Evolutionary conservation across 192 early-diverging fungal genomes (phyloP).

Genomic region (Ramicandelaber brevisporus): DNA sequence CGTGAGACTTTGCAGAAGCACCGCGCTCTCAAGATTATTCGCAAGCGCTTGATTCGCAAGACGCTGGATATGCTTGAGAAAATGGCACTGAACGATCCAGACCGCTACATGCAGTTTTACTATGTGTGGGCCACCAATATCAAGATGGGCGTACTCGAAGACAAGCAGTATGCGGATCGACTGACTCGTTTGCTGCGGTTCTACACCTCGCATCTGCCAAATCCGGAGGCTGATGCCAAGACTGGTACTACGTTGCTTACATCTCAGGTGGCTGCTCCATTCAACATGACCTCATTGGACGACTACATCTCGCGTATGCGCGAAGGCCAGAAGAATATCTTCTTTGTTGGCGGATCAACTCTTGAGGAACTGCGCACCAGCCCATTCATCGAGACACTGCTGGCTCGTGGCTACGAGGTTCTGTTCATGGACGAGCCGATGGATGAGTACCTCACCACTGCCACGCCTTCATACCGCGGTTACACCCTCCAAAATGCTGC

Average conservation of each 20-base stretch:
- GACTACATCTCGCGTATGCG: constrained; percentile 77
- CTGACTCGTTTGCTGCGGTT: constrained; percentile 67
- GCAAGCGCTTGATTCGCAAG: constrained; percentile 99
- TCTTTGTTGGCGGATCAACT: constrained; percentile 49
- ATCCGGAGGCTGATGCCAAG: too few relatives aligned
- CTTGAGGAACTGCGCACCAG: constrained; percentile 43
- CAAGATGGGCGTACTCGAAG: constrained; percentile 82
- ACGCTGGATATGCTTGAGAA: constrained; percentile 94
- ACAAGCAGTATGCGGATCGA: constrained; percentile 34
- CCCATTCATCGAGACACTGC: constrained; percentile 77
- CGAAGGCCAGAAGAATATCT: constrained; percentile 71
- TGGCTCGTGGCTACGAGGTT: constrained; percentile 75
- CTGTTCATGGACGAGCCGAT: constrained; percentile 51
- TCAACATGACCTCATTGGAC: constrained; percentile 25
- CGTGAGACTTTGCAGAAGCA: constrained; percentile 99
- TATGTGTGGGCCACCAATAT: constrained; percentile 44
- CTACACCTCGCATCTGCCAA: constrained; percentile 25
- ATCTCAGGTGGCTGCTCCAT: too few relatives aligned
- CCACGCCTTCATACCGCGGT: constrained; percentile 43
- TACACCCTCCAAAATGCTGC: constrained; percentile 52
- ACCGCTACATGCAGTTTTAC: constrained; percentile 80
- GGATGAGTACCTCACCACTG: constrained; percentile 52
- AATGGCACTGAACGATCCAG: constrained; percentile 96
- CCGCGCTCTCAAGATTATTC: constrained; percentile 98
- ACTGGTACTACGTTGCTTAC: too few relatives aligned